Evolutionary conservation across 768 basidiomycete species (phyloP).

Genomic region (Collybia sordida): DNA sequence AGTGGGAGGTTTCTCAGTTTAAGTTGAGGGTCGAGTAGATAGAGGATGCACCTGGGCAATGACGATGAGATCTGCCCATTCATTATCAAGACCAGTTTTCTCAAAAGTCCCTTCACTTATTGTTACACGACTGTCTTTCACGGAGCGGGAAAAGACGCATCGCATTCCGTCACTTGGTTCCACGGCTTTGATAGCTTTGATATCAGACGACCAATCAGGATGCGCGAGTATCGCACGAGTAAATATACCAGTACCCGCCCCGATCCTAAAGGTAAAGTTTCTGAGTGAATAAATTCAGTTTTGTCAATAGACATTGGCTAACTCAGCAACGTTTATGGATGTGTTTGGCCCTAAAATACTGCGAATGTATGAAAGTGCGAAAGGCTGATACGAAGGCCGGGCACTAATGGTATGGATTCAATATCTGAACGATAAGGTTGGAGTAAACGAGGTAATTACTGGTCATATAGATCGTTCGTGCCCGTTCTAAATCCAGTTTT

Average conservation of each 20-base stretch:
- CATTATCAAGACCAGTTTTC: slow-evolving; percentile 53
- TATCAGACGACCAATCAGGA: slow-evolving; percentile 47
- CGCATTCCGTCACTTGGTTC: slow-evolving; percentile 93
- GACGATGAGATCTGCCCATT: slow-evolving; percentile 77
- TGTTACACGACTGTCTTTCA: slow-evolving; percentile 52
- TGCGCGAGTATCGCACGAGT: slow-evolving; percentile 77
- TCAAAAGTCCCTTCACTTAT: slow-evolving; percentile 73
- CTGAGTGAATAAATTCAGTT: neutral
- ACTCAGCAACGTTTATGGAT: slow-evolving; percentile 72
- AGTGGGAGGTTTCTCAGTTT: neutral
- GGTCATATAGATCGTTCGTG: slow-evolving; percentile 82
- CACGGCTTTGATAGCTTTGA: slow-evolving; percentile 62
- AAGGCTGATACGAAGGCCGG: slow-evolving; percentile 79
- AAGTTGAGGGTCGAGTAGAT: neutral
- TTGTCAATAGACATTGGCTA: slow-evolving; percentile 23
- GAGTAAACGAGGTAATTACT: slow-evolving; percentile 31
- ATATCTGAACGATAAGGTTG: neutral
- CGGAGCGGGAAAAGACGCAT: slow-evolving; percentile 56
- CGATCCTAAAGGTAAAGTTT: slow-evolving; percentile 52
- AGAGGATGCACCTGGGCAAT: slow-evolving; percentile 70
- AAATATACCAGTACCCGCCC: slow-evolving; percentile 87
- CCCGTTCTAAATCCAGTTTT: slow-evolving; percentile 72
- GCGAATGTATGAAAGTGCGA: slow-evolving; percentile 62
- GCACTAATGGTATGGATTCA: slow-evolving; percentile 45
- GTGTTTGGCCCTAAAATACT: slow-evolving; percentile 33